Base-by-base conservation (phyloP, 179 eudicot species). In the Actinidia chinensis region DNA sequence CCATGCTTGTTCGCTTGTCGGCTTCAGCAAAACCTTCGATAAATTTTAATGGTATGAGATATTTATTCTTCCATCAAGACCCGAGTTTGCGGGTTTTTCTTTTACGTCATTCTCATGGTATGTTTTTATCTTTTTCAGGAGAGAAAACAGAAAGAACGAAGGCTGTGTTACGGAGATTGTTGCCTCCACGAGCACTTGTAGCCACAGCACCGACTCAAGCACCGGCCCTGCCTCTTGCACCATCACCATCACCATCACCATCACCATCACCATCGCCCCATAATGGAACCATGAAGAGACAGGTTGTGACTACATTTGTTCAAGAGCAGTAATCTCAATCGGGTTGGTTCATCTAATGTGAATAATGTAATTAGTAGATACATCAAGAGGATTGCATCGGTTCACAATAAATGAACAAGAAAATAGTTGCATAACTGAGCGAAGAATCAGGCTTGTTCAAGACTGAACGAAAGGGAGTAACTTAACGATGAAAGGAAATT, bases 1-100 rank as follows among this genome's bases (percentile, higher is more conserved):
- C 97, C 54, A 80, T 78, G 33, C 93, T 92, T 9, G 79, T 92
- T 61, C 92, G 86, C 11, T 80, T 87, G 87, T 88, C 97, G 6
- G 86, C 86, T 11, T 83, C 85, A 8, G 84, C 86, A 17, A 87
- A 81, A 74, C 81, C 71, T 44, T 10, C 76, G 51, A 58, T 63
- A 22, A 59, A 78, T 70, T 61, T 71, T 28, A 36, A 77, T 58
- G 86, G 86, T 87, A 78, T 44, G 72, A 0, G 23, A 11, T 13
- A 11, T 15, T 13, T 0, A 4, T 33, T 42, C 2, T 5, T 47
- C 20, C 2, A 5, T 25, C 13, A 1, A 28, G 33, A 1, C 33
- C 33, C 33, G 1, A 28, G 33, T 28, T 28, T 28, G 4, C 13
- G 23, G 36, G 54, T 50, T 33, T 23, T 11, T 40, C 2, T 55